Base-by-base conservation (phyloP, 2,329 filamentous ascomycete species). In the Exophiala lecanii-corni region DNA sequence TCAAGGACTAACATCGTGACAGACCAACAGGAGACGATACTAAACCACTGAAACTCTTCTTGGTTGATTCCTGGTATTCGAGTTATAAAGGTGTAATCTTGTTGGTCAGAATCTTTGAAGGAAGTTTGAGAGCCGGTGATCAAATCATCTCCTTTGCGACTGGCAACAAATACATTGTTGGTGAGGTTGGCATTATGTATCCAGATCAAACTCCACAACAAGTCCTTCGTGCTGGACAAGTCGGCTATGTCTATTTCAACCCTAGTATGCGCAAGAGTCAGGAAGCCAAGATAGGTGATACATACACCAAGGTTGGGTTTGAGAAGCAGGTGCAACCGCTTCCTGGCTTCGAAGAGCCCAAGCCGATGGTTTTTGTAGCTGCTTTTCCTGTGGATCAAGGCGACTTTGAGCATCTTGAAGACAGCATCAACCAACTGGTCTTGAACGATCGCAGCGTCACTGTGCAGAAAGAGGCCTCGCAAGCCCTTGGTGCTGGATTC, bases 61-160 rank as follows among this genome's bases (percentile, higher is more conserved):
- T 98, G 10, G 89, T 98, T 19, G 92, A 98, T 66, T 96, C 89
- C 16, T 98, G 92, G 92, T 98, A 98, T 62, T 89, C 95, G 60
- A 89, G 84, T 48, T 98, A 96, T 65, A 85, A 89, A 54, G 92
- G 92, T 9, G 92, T 98, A 25, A 84, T 97, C 40, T 75, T 96
- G 39, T 74, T 98, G 5, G 89, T 98, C 9, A 76, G 92, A 9
- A 73, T 98, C 13, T 98, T 98, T 57, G 89, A 97, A 53, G 92
- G 92, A 9, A 78, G 79, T 39, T 74, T 98, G 50, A 79, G 76
- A 45, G 80, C 89, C 0, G 92, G 92, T 3, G 89, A 97, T 59
- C 81, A 84, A 28, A 70, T 98, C n/a, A 70, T 86, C 3, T 96
- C 89, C 1, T 84, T 96, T 56, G 91, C 84, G 1, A 98, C 92